Conservation (phyloP, 306 rosid species). For the Medicago lupulina region DNA sequence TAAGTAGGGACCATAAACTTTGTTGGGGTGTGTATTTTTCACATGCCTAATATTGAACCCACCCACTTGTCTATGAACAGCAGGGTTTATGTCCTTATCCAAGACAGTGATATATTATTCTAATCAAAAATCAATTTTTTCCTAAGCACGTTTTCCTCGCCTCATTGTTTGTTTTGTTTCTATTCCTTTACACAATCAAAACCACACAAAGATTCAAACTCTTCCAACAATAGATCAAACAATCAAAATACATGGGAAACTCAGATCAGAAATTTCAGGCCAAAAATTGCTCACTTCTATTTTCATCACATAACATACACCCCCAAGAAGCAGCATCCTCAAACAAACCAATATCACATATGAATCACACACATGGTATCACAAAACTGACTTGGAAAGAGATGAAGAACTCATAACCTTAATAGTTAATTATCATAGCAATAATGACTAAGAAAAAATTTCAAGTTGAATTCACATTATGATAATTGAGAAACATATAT, state of each 20-base stretch:
- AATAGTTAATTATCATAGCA: not conserved
- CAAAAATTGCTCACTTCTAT: slow-evolving; percentile 7
- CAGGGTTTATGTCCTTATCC: slow-evolving; percentile 2
- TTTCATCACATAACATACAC: not conserved
- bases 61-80: not conserved
- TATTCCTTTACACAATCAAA: slow-evolving; percentile 23
- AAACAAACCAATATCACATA: not conserved
- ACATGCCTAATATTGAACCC: slow-evolving; percentile 3
- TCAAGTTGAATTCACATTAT: slow-evolving; percentile 36
- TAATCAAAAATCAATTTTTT: slow-evolving; percentile 5
- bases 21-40: slow-evolving; percentile 5
- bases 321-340: not conserved
- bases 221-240: slow-evolving; percentile 1
- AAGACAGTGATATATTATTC: not conserved
- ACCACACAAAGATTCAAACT: not conserved
- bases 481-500: slow-evolving; percentile 18
- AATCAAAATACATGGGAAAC: not conserved
- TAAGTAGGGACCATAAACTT: not conserved
- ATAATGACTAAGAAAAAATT: slow-evolving; percentile 20
- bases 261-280: not conserved
- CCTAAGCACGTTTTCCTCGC: slow-evolving; percentile 37
- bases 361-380: not conserved
- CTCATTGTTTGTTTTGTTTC: not conserved
- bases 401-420: not conserved
- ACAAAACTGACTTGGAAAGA: not conserved